Evolutionary conservation across 768 basidiomycete species (phyloP).

Genomic region (Rhodocollybia butyracea): DNA sequence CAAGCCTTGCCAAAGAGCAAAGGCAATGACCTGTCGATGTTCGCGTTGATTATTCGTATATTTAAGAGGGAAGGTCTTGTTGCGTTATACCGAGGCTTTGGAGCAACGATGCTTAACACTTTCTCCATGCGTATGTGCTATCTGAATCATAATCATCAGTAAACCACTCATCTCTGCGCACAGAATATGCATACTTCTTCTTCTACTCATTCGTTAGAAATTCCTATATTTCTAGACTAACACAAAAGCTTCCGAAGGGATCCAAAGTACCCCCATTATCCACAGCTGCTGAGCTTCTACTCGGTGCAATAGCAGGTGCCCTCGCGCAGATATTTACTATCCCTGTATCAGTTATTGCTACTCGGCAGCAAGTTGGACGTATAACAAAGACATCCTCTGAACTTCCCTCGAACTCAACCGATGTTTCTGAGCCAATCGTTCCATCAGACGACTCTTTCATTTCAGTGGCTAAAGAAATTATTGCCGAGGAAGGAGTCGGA

Average conservation of each 20-base stretch:
- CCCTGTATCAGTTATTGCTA: slow-evolving; percentile 96
- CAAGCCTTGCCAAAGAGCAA: slow-evolving; percentile 72
- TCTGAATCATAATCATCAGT: slow-evolving; percentile 1
- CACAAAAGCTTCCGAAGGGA: slow-evolving; percentile 54
- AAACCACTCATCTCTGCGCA: slow-evolving; percentile 1
- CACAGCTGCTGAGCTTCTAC: slow-evolving; percentile 74
- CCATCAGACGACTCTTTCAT: slow-evolving; percentile 67
- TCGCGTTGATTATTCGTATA: slow-evolving; percentile 64
- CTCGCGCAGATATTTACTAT: slow-evolving; percentile 98
- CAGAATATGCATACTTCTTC: slow-evolving; percentile 99
- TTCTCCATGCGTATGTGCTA: slow-evolving; percentile 90
- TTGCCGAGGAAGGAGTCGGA: slow-evolving; percentile 81
- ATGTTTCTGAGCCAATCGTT: slow-evolving; percentile 15
- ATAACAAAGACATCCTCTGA: slow-evolving; percentile 12
- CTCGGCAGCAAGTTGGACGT: slow-evolving; percentile 88
- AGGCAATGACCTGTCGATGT: slow-evolving; percentile 55
- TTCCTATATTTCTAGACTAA: slow-evolving; percentile 73
- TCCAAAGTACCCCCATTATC: slow-evolving; percentile 61
- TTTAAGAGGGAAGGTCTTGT: slow-evolving; percentile 75
- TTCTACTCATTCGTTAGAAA: slow-evolving; percentile 92
- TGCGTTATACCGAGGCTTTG: slow-evolving; percentile 89
- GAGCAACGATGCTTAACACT: slow-evolving; percentile 96
- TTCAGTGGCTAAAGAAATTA: slow-evolving; percentile 78
- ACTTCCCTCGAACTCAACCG: slow-evolving; percentile 3
- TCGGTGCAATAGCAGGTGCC: slow-evolving; percentile 91